These are phyloP conservation scores for Kwoniella europaea DNA, from an alignment of 768 basidiomycete genomes.

Conservation along the genomic window DNA sequence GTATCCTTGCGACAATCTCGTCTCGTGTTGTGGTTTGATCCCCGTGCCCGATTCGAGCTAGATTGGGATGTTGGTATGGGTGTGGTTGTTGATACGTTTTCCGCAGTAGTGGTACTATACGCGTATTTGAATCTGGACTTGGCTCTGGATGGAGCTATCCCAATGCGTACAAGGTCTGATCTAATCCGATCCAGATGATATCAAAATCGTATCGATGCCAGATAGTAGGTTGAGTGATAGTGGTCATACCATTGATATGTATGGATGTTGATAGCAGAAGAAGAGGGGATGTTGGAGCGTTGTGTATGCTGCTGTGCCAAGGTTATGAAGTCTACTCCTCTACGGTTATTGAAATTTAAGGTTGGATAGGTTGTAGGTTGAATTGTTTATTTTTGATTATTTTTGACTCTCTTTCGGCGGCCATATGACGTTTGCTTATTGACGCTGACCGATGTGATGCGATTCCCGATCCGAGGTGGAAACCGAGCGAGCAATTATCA, in stretches of 20 bases:
- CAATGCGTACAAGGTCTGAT: background rate
- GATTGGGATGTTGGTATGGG: background rate
- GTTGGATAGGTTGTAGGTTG: background rate
- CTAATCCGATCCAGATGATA: background rate
- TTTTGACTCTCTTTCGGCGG: background rate
- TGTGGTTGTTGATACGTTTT: background rate
- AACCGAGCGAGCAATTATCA: background rate
- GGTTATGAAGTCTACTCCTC: background rate
- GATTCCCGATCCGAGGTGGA: background rate
- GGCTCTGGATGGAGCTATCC: background rate
- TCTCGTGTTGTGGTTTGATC: too few species aligned
- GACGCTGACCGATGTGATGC: background rate
- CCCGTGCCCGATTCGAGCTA: background rate
- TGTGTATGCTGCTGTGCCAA: background rate
- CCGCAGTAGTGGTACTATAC: background rate
- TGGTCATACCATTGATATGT: background rate
- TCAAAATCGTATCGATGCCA: background rate
- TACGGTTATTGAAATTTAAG: background rate
- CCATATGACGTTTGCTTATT: background rate
- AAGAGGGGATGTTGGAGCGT: background rate
- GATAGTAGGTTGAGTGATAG: background rate
- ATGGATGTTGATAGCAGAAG: background rate
- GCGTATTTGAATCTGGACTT: constrained; percentile 6
- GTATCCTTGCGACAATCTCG: background rate
- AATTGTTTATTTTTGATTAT: background rate